These are phyloP conservation scores for Camelina hispida DNA, from an alignment of 345 rosid genomes.

Conservation along the genomic window DNA sequence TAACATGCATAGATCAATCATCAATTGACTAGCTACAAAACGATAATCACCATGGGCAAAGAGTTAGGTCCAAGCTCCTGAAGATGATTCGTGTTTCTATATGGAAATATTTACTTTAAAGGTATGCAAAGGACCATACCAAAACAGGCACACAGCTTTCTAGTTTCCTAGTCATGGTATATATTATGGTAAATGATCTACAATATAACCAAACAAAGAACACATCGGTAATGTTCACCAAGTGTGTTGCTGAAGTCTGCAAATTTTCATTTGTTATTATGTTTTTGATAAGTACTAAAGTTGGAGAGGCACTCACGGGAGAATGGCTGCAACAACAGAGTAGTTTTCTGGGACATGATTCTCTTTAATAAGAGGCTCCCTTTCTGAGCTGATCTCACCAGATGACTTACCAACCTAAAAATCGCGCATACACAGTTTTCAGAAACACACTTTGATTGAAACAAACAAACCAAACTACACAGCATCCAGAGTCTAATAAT, in stretches of 20 bases:
- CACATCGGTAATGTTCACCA: not conserved
- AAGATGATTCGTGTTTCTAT: not conserved
- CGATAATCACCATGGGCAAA: not conserved
- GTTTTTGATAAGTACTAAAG: not conserved
- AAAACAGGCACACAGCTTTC: not conserved
- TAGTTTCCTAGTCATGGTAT: not conserved
- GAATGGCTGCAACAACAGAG: constrained; percentile 59
- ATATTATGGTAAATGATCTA: not conserved
- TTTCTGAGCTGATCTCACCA: constrained; percentile 61
- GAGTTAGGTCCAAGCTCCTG: constrained; percentile 12
- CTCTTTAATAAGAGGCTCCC: constrained; percentile 74
- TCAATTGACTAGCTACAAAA: not conserved
- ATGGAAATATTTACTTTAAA: not conserved
- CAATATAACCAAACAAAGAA: not conserved
- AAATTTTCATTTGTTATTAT: not conserved
- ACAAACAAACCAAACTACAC: constrained; percentile 6
- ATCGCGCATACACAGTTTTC: not conserved
- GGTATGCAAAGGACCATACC: not conserved
- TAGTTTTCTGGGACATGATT: constrained; percentile 54
- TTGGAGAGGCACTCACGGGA: constrained; percentile 69
- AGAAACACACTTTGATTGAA: not conserved
- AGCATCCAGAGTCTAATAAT: not conserved
- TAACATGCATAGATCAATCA: constrained; percentile 14
- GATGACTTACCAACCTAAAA: constrained; percentile 62
- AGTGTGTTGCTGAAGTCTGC: not conserved